phyloP scores from a whole-genome alignment of 2,329 filamentous ascomycete genomes.

The Penicillium glabrum region DNA sequence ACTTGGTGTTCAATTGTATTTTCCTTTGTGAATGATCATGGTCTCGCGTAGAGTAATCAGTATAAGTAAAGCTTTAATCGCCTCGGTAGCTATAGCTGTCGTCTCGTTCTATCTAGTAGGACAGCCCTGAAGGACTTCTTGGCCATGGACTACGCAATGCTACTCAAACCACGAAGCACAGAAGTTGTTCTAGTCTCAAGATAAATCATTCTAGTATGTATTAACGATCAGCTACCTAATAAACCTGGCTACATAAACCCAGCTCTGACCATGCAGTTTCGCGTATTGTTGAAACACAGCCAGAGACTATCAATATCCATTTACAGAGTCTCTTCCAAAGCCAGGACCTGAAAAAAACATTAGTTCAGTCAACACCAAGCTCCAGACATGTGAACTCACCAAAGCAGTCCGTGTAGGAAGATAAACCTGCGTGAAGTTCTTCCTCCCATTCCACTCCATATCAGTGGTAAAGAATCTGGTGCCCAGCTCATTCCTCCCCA shows the following conservation, averaged over 20 bases:
- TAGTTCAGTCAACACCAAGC: neutral
- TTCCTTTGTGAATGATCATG: constrained; percentile 19
- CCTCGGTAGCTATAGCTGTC: neutral
- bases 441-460: constrained; percentile 83
- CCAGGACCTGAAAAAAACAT: constrained; percentile 50
- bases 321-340: constrained; percentile 48
- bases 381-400: constrained; percentile 50
- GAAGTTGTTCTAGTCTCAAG: neutral
- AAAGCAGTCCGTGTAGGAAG: constrained; percentile 80
- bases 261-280: neutral
- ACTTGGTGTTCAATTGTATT: constrained; percentile 30
- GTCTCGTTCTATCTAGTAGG: neutral
- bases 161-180: neutral
- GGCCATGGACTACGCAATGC: neutral
- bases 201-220: neutral
- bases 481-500: constrained; percentile 71
- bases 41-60: neutral
- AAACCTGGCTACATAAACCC: neutral
- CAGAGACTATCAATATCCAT: constrained; percentile 1
- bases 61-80: neutral
- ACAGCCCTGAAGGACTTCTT: neutral
- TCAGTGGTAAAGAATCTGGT: constrained; percentile 91
- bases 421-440: constrained; percentile 92
- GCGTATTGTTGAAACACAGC: neutral
- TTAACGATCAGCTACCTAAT: neutral